Conservation (phyloP, 768 basidiomycete genomes). For the Cyathus striatus region DNA sequence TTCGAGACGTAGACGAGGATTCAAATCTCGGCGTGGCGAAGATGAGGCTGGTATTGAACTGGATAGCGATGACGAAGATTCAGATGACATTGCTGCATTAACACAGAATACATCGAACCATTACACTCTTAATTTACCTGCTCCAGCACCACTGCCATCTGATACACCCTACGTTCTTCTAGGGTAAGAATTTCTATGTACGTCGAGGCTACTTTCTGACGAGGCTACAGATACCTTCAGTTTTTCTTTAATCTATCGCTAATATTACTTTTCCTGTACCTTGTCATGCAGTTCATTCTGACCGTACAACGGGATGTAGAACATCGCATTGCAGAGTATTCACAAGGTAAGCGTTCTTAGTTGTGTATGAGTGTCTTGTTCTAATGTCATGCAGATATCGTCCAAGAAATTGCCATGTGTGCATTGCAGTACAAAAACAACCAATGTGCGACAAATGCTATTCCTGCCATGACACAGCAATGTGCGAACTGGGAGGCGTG, state of each 20-base stretch:
- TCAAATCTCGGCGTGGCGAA: slow-evolving; percentile 21
- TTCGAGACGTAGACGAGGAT: slow-evolving; percentile 44
- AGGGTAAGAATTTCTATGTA: slow-evolving; percentile 61
- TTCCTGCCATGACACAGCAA: slow-evolving; percentile 85
- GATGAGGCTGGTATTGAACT: slow-evolving; percentile 34
- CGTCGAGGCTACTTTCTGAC: background rate
- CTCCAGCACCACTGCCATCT: slow-evolving; percentile 47
- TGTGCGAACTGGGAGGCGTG: slow-evolving; percentile 91
- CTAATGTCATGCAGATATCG: slow-evolving; percentile 79
- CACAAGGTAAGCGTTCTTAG: slow-evolving; percentile 59
- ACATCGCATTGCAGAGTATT: slow-evolving; percentile 82
- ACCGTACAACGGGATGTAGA: slow-evolving; percentile 90
- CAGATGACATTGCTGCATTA: slow-evolving; percentile 28
- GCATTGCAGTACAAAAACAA: slow-evolving; percentile 77
- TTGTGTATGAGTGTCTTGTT: background rate
- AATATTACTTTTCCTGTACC: slow-evolving; percentile 77
- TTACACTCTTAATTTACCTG: slow-evolving; percentile 79
- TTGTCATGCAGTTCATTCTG: slow-evolving; percentile 80
- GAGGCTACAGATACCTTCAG: slow-evolving; percentile 70
- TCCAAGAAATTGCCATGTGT: slow-evolving; percentile 90
- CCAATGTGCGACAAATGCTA: slow-evolving; percentile 65
- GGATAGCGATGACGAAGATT: slow-evolving; percentile 44
- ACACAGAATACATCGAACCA: slow-evolving; percentile 67
- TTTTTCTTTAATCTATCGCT: slow-evolving; percentile 91
- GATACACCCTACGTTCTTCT: slow-evolving; percentile 80